A percentile compares a stretch with the other conserved stretches of the same genome.
Conservation (phyloP, 2,329 filamentous ascomycete genomes). For the Fusarium bulbicola region DNA sequence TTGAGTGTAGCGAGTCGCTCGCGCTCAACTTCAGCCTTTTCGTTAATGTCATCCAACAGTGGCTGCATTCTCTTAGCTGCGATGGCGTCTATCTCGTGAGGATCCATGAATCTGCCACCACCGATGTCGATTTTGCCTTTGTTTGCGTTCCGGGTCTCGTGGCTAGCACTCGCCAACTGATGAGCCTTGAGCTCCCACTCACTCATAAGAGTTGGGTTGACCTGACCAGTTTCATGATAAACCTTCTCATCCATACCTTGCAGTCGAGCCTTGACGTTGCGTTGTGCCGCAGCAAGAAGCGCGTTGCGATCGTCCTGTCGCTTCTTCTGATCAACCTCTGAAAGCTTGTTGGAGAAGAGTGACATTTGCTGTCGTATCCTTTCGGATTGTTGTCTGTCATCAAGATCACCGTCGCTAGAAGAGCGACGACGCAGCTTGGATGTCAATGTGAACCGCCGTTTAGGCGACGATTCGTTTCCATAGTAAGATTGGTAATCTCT, state of each 20-base stretch:
- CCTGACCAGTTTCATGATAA: conserved; percentile 78
- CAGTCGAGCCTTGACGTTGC: conserved; percentile 83
- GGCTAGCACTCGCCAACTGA: conserved; percentile 72
- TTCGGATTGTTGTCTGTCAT: conserved; percentile 74
- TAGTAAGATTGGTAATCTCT: conserved; percentile 81
- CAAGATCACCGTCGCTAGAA: conserved; percentile 71
- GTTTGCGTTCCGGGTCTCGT: conserved; percentile 66
- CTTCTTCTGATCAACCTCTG: conserved; percentile 77
- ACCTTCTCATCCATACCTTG: conserved; percentile 85
- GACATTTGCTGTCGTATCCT: conserved; percentile 84
- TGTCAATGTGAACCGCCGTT: conserved; percentile 59
- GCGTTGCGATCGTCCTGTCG: conserved; percentile 77
- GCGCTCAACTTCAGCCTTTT: conserved; percentile 76
- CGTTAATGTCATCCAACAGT: conserved; percentile 83
- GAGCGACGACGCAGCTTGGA: conserved; percentile 69
- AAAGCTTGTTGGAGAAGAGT: conserved; percentile 73
- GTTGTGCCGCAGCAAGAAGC: conserved; percentile 80
- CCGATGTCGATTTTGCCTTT: conserved; percentile 74
- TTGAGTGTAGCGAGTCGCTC: conserved; percentile 73
- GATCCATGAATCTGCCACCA: conserved; percentile 81
- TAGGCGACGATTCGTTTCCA: conserved; percentile 57
- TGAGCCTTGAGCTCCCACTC: conserved; percentile 84
- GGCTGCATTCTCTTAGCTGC: conserved; percentile 82
- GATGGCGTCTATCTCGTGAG: conserved; percentile 80
- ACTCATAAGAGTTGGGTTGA: conserved; percentile 72